Base-by-base conservation (phyloP, 1,284 basidiomycete species). In the Porogramme epimiltina region DNA sequence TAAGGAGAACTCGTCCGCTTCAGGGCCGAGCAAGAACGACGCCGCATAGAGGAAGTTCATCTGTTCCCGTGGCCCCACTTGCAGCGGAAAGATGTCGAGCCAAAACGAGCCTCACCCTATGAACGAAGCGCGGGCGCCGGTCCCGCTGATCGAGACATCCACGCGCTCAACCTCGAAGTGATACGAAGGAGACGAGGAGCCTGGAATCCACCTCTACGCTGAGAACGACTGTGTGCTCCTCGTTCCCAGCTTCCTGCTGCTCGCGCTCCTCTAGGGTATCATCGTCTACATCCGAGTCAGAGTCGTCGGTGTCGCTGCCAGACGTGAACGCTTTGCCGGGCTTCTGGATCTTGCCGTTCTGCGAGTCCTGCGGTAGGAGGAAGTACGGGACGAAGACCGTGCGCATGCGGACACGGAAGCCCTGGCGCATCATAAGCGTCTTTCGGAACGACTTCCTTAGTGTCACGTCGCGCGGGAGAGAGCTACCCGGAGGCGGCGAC, bases 1-100 rank as follows among this genome's bases (percentile, higher is more conserved):
- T 28, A 78, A 62, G 4, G 74, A 70, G 53, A 79, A 66, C 40
- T 73, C 74, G 61, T 82, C 79, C 24, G 74, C 70, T 47, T 85
- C 83, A 1, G 85, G 81, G 2, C 81, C 77, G 15, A 78, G 77
- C 58, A 89, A 69, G 65, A 91, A 89, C 8, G 84, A 81, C 9
- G 95, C 89, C 0, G 88, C 86, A 61, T 95, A 95, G 6, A 96
- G 78, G 19, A 95, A 75, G 65, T 95, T 95, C 64, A 86, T 90
- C 69, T 95, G 93, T 47, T 92, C 90, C 54, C 78, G 74, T 1
- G 84, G 76, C 0, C 78, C 77, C 3, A 95, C 75, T 4, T 68
- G 72, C 8, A 95, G 70, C 1, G 93, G 93, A 66, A 94, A 94
- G 2, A 81, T 72, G 16, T 64, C 69, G 37, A 75, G 69, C 4